Evolutionary conservation across 768 basidiomycete genomes (phyloP).

Genomic region (Xerocomus brunneocitrinus): DNA sequence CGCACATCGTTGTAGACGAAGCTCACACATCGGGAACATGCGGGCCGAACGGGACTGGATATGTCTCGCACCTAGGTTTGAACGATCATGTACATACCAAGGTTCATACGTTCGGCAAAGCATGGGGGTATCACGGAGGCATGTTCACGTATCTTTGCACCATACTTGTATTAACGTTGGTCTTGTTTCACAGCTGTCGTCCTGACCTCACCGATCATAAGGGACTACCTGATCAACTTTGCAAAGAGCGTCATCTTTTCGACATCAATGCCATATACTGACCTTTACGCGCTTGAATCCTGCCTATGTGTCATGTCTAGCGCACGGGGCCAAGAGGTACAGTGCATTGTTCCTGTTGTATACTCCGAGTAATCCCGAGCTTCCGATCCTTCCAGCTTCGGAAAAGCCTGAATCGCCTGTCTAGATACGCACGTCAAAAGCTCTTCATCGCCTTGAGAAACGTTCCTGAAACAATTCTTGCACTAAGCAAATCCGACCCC

Average conservation of each 20-base stretch:
- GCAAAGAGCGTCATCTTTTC: constrained; percentile 18
- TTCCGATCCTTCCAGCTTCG: constrained; percentile 11
- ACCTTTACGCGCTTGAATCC: constrained; percentile 32
- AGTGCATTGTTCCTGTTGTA: neutral
- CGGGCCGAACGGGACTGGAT: constrained; percentile 44
- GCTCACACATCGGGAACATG: constrained; percentile 54
- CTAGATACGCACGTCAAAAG: constrained; percentile 13
- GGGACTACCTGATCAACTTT: constrained; percentile 21
- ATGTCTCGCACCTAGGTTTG: constrained; percentile 38
- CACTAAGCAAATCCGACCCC: neutral
- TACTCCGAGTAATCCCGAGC: neutral
- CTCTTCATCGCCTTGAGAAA: constrained; percentile 2
- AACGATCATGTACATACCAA: constrained; percentile 40
- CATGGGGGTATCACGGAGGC: constrained; percentile 22
- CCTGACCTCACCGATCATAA: constrained; percentile 14
- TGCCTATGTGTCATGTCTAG: constrained; percentile 33
- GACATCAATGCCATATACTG: constrained; percentile 20
- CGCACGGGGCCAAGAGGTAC: constrained; percentile 18
- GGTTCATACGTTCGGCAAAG: constrained; percentile 53
- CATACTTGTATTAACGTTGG: neutral
- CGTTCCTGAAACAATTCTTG: constrained; percentile 7
- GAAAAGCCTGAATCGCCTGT: constrained; percentile 2
- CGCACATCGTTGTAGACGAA: constrained; percentile 51
- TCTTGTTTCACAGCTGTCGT: constrained; percentile 10
- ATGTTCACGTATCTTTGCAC: neutral